phyloP scores from a whole-genome alignment of 2,329 filamentous ascomycete genomes.

The Dactylellina haptotyla region DNA sequence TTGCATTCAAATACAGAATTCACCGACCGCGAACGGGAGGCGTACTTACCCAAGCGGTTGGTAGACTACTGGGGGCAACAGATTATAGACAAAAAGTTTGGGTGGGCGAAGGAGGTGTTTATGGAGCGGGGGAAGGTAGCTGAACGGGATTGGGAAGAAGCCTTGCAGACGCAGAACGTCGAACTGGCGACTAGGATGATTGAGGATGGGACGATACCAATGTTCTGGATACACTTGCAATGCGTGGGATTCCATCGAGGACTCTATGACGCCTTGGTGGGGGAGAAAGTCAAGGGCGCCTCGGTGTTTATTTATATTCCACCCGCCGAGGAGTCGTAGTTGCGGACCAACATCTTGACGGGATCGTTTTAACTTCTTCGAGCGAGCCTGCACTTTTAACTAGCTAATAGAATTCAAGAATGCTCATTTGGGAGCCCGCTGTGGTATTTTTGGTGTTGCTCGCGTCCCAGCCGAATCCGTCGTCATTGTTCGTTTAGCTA shows the following conservation, averaged over 20 bases:
- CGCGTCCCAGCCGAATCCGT: no score
- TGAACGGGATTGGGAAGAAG: constrained; percentile 23
- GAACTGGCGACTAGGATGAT: constrained; percentile 12
- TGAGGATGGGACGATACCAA: constrained; percentile 13
- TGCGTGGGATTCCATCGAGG: constrained; percentile 34
- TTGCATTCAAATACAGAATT: no score
- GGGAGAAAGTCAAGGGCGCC: constrained; percentile 15
- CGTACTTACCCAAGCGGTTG: no score
- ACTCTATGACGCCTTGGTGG: constrained; percentile 29
- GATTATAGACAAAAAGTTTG: constrained; percentile 24
- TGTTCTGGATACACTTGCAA: constrained; percentile 47
- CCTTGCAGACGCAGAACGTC: neutral
- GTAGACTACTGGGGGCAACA: constrained; percentile 40
- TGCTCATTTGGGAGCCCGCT: neutral
- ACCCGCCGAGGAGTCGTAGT: neutral
- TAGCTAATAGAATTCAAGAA: neutral
- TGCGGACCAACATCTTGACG: neutral
- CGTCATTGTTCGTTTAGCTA: no score
- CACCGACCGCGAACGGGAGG: no score
- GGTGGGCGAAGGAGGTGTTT: constrained; percentile 40
- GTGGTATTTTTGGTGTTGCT: constrained; percentile 41
- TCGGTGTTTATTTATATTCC: constrained; percentile 11
- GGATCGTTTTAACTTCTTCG: neutral
- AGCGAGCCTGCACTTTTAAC: neutral
- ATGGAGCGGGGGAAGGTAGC: constrained; percentile 16